Evolutionary conservation across 768 basidiomycete genomes (phyloP), one percentile per base, ranked within the genome.

Genomic region (Collybia nuda): DNA sequence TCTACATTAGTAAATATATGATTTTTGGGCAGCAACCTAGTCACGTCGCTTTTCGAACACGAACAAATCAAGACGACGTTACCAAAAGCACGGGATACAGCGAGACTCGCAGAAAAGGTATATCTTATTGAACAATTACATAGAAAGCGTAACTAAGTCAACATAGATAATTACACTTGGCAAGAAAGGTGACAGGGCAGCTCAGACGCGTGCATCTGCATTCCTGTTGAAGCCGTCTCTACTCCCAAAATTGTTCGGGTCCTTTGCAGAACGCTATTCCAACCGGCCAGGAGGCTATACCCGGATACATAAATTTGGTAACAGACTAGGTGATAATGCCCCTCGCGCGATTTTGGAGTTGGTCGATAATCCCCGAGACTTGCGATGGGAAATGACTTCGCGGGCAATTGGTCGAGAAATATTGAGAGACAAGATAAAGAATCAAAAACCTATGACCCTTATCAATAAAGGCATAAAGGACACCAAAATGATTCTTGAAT

Each of bases 21-120:
- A 32, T 6, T 4, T 32, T 19, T 43, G 26, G 32, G 4, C 62
- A 96, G 94, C 54, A 98, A 98, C 69, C 74, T 99, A 46, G 95
- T 99, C 54, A 90, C 93, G 21, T 94, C 93, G 4, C 79, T 98
- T 28, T 80, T 99, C 50, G 85, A 98, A 63, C 93, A 98, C 70
- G 93, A 97, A 62, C 90, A 92, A 64, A 93, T 99, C 64, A 88
- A 90, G 67, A 98, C 97, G 5, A 99, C 97, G 0, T 71, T 98
- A 14, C 88, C 96, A 26, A 98, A 98, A 68, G 97, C 97, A 2
- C 87, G 89, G 65, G 94, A 97, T 60, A 74, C 94, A 4, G 92
- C 92, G 12, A 79, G 93, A 57, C 73, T 98, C 46, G 95, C 94
- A 14, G 96, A 99, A 64, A 95, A 96, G 85, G 94, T 87, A 14